Evolutionary conservation across 805 yeast genomes (phyloP), one percentile per base, ranked within the genome.

Genomic region (Helenozyma rhizophorensis): DNA sequence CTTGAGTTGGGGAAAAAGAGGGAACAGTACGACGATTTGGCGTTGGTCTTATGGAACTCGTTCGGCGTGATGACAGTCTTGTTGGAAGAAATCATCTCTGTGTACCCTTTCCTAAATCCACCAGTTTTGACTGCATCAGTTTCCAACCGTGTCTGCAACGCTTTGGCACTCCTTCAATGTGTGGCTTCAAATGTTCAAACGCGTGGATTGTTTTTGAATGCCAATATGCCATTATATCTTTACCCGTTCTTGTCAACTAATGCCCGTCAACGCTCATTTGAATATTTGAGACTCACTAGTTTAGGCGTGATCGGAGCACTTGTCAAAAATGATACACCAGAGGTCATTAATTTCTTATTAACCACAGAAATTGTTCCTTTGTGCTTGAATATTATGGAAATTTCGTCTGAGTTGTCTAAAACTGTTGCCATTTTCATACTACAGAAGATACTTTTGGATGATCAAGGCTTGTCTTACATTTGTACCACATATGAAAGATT

Each of bases 311-410:
- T 90, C 54, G 98, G 98, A 14, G 97, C 98, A 0, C 67, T 90
- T 35, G 97, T 93, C 16, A 90, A 93, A 50, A 90, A 89, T 57
- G 98, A 90, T 53, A 84, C 96, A 4, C 87, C 95, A 11, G 96
- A 90, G 48, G 97, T 90, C 27, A 89, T 93, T 42, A 84, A 84
- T 42, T 90, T 93, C 53, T 64, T 90, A 50, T 68, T 90, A 27
- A 80, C 96, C n/a, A 93, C 98, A 0, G 98, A 90, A 57, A 90
- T 93, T 48, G 94, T 93, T 21, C 98, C 98, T 4, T 64, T 93
- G 35, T 93, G 98, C 56, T 67, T 90, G 38, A 80, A 93, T 49
- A 90, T 93, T 41, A 90, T 90, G 95, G 97, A 90, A 56, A 78
- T 89, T 1, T 87, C 96, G 6, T 83, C 96, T 0, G 98, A 93